phyloP scores from a whole-genome alignment of 768 basidiomycete genomes.

The Epithele typhae region DNA sequence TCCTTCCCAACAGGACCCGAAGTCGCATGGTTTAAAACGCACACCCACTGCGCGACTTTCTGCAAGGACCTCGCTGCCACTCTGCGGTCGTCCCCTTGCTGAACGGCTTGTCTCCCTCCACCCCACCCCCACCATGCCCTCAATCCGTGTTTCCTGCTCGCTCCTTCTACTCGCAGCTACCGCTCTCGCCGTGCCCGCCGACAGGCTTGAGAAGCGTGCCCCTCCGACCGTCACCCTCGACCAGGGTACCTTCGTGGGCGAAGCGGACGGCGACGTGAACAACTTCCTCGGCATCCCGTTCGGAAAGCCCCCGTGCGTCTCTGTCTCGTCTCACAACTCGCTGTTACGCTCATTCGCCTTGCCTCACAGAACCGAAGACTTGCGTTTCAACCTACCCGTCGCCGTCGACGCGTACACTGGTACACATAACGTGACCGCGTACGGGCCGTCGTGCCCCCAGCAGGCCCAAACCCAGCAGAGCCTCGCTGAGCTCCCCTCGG shows the following conservation, averaged over 20 bases:
- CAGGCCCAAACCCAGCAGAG: slow-evolving; percentile 15
- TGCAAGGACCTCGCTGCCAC: too few relatives aligned
- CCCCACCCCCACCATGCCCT: too few relatives aligned
- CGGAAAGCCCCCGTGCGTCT: neutral
- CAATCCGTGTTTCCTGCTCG: too few relatives aligned
- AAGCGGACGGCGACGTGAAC: neutral
- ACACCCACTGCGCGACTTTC: too few relatives aligned
- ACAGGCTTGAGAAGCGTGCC: too few relatives aligned
- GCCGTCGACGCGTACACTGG: slow-evolving; percentile 24
- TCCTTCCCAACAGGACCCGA: too few relatives aligned
- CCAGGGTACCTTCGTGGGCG: neutral
- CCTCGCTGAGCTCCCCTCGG: neutral
- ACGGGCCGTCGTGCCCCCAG: slow-evolving; percentile 37
- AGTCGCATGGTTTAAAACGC: too few relatives aligned
- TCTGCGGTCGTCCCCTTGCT: too few relatives aligned
- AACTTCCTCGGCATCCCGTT: neutral
- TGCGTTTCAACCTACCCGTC: slow-evolving; percentile 13
- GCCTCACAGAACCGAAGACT: slow-evolving; percentile 4
- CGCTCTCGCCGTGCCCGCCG: too few relatives aligned
- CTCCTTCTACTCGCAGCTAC: too few relatives aligned
- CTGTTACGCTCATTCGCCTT: neutral
- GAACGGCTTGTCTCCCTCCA: too few relatives aligned
- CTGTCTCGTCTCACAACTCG: too few relatives aligned
- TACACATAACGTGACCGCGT: slow-evolving; percentile 28
- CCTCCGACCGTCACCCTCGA: neutral